These are phyloP conservation scores for Colletotrichum paranaense DNA, from an alignment of 2,329 filamentous ascomycete species.

Conservation along the genomic window DNA sequence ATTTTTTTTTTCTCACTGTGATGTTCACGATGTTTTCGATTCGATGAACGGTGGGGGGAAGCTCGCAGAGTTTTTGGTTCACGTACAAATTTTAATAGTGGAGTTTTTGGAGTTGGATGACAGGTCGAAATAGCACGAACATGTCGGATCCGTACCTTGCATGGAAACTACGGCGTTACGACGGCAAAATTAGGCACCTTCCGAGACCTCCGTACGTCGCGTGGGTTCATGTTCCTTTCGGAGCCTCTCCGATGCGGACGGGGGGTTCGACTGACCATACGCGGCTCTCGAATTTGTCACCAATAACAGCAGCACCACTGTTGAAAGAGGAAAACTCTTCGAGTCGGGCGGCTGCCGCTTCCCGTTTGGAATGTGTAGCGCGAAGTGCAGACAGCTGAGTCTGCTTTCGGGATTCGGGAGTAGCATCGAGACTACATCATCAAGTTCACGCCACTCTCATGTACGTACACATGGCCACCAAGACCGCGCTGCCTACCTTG, in stretches of 20 bases:
- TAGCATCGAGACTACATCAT: too few relatives aligned
- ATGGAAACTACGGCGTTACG: slow-evolving; percentile 12
- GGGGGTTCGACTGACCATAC: not conserved
- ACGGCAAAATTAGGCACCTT: slow-evolving; percentile 25
- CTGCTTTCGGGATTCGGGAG: not conserved
- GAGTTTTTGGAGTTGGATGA: not conserved
- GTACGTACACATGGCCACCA: not conserved
- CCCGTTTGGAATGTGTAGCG: not conserved
- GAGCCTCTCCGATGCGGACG: not conserved
- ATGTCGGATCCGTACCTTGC: not conserved
- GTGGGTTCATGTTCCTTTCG: not conserved
- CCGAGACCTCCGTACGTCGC: slow-evolving; percentile 7
- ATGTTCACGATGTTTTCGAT: not conserved
- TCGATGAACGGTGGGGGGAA: not conserved
- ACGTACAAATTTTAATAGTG: not conserved
- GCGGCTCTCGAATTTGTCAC: not conserved
- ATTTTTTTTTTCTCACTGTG: not conserved
- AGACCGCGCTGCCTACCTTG: not conserved
- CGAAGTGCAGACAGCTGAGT: not conserved
- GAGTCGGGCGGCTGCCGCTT: not conserved
- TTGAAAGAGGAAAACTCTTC: not conserved
- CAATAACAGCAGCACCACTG: too few relatives aligned
- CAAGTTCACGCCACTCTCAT: not conserved
- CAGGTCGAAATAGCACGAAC: slow-evolving; percentile 2
- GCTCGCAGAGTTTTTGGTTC: not conserved